Conservation (phyloP, 768 basidiomycete species). For the Astraeus odoratus region DNA sequence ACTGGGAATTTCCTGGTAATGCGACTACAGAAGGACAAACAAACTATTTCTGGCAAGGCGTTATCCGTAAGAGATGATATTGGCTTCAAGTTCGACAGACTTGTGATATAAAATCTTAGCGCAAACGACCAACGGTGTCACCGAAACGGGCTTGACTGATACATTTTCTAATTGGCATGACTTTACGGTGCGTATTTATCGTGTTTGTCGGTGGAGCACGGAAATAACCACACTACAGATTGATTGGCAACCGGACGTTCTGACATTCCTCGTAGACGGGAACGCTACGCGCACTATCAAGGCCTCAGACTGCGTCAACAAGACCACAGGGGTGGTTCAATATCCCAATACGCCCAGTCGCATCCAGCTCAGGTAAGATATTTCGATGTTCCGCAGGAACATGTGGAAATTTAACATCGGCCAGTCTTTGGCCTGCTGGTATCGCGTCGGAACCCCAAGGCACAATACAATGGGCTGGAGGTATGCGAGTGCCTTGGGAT, state of each 20-base stretch:
- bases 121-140: slow-evolving; percentile 41
- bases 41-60: slow-evolving; percentile 76
- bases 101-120: slow-evolving; percentile 27
- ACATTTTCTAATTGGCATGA: slow-evolving; percentile 70
- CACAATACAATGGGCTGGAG: slow-evolving; percentile 75
- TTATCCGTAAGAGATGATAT: slow-evolving; percentile 45
- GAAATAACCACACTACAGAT: slow-evolving; percentile 37
- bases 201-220: neutral
- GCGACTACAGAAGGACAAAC: slow-evolving; percentile 61
- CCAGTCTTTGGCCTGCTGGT: slow-evolving; percentile 77
- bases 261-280: slow-evolving; percentile 68
- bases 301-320: slow-evolving; percentile 49
- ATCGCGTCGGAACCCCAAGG: slow-evolving; percentile 53
- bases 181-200: slow-evolving; percentile 50
- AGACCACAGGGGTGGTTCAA: slow-evolving; percentile 43
- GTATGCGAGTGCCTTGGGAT: slow-evolving; percentile 18
- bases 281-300: slow-evolving; percentile 62
- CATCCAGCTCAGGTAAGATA: slow-evolving; percentile 66
- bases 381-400: neutral
- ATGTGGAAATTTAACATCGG: neutral
- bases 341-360: slow-evolving; percentile 78
- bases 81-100: neutral
- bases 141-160: slow-evolving; percentile 45
- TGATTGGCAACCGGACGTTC: slow-evolving; percentile 67
- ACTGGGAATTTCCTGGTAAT: slow-evolving; percentile 78